Base-by-base conservation (phyloP, 1,284 basidiomycete species). In the Papiliotrema flavescens region DNA sequence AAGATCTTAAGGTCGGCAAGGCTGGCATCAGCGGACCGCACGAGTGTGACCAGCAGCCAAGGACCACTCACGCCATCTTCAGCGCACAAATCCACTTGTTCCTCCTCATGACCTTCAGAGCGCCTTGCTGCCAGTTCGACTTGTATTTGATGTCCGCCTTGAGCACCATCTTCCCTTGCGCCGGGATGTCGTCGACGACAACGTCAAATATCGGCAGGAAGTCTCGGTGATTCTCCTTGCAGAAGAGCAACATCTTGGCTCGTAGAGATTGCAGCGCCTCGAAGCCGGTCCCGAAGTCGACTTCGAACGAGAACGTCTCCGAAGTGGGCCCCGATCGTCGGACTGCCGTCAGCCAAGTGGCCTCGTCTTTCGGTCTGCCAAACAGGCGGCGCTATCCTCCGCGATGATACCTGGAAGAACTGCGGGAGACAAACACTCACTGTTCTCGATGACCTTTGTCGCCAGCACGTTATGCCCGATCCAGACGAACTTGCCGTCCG, bases 51-150 rank as follows among this genome's bases (percentile, higher is more conserved):
- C 15, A 49, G 26, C 15, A 24, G 47, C 2, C 45, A 32, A 22
- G 20, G 20, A 22, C 13, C 9, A 66, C 67, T 57, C 55, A 66
- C 62, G 84, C 80, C 40, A 82, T 73, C 76, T 93, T 94, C 57
- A 96, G 80, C 23, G 88, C 87, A 71, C 89, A 93, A 39, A 93
- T 82, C 90, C 90, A 94, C 76, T 90, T 90, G 79, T 94, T 94
- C 50, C 90, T 82, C 54, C 91, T 84, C 77, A 87, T 78, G 0
- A 76, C 70, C 58, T 74, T 91, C 40, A 93, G 77, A 0, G 85
- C 83, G 22, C 84, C 85, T 66, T 90, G 87, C 73, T 92, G 90
- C 80, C 85, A 88, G 72, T 93, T 95, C 63, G 85, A 86, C 79
- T 91, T 93, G 80, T 92, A 60, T 73, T 87, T 88, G 76, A 95